phyloP scores from a whole-genome alignment of 306 rosid genomes.

The Ormosia semicastrata region DNA sequence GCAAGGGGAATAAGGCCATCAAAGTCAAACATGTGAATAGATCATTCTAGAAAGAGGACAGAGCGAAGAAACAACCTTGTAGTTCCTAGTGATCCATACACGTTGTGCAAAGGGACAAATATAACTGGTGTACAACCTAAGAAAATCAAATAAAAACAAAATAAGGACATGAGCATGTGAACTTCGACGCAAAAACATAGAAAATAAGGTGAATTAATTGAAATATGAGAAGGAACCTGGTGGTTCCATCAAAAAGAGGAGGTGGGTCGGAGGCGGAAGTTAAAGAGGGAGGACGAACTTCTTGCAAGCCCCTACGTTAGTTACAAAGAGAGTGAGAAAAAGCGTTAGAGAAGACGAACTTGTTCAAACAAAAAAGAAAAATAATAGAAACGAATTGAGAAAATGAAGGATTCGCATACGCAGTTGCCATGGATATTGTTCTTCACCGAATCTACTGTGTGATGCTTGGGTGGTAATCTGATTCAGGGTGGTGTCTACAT shows the following conservation, averaged over 20 bases:
- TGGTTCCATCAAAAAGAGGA: slow-evolving; percentile 81
- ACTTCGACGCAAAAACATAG: neutral
- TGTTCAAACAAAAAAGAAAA: neutral
- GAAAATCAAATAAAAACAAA: neutral
- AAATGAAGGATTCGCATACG: neutral
- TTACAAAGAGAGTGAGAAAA: neutral
- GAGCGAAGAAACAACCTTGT: slow-evolving; percentile 47
- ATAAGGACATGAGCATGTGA: neutral
- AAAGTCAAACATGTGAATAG: neutral
- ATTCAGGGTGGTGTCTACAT: neutral
- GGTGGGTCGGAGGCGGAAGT: slow-evolving; percentile 64
- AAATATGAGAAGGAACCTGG: slow-evolving; percentile 46
- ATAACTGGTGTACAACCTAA: slow-evolving; percentile 59
- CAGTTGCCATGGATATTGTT: slow-evolving; percentile 27
- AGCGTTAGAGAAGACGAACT: neutral
- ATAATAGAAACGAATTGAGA: neutral
- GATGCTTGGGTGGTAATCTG: neutral
- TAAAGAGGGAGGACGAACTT: slow-evolving; percentile 46
- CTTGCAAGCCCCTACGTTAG: slow-evolving; percentile 27
- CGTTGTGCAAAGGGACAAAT: slow-evolving; percentile 84
- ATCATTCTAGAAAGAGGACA: neutral
- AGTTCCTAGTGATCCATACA: slow-evolving; percentile 78
- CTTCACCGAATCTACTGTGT: neutral
- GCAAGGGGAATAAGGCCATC: neutral
- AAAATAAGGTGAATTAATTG: neutral